A percentile compares a stretch with the other conserved stretches of the same genome.
Conservation (phyloP, 352 stramenopile species). For the Phytophthora agathidicida region DNA sequence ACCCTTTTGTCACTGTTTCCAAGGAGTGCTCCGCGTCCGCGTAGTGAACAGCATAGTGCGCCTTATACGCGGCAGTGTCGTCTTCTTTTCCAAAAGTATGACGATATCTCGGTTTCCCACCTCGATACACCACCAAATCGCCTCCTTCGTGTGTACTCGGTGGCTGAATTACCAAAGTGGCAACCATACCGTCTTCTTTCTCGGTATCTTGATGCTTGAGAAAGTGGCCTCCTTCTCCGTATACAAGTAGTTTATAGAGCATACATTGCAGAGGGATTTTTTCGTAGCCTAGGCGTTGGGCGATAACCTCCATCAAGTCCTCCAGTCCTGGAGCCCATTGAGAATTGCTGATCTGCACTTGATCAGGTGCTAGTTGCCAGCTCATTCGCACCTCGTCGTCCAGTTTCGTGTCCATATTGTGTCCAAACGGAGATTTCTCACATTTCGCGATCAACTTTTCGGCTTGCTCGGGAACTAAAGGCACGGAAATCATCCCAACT, state of each 20-base stretch:
- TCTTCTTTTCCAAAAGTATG: conserved; percentile 28
- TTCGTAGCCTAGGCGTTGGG: conserved; percentile 8
- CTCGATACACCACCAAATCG: conserved; percentile 23
- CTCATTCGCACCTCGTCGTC: conserved; percentile 17
- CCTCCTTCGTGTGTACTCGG: conserved; percentile 32
- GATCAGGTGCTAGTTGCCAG: conserved; percentile 13
- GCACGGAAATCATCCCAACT: conserved; percentile 6
- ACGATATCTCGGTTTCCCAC: conserved; percentile 1
- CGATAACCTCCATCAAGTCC: not conserved
- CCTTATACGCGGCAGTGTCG: conserved; percentile 5
- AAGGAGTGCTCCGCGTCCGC: conserved; percentile 23
- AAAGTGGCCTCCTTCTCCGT: conserved; percentile 47
- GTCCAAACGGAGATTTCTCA: conserved; percentile 19
- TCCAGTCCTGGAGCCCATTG: conserved; percentile 3
- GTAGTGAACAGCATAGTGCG: conserved; percentile 33
- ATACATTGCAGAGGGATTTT: conserved; percentile 13
- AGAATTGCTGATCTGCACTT: conserved; percentile 11
- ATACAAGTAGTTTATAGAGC: conserved; percentile 59
- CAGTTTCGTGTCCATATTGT: conserved; percentile 10
- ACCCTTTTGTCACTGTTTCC: conserved; percentile 19
- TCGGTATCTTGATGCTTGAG: conserved; percentile 54
- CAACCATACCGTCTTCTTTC: conserved; percentile 61
- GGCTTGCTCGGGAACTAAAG: conserved; percentile 1
- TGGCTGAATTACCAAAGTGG: conserved; percentile 51
- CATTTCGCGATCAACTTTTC: conserved; percentile 17